Evolutionary conservation across 192 early-diverging fungal species (phyloP).

Genomic region (Coemansia sp.): DNA sequence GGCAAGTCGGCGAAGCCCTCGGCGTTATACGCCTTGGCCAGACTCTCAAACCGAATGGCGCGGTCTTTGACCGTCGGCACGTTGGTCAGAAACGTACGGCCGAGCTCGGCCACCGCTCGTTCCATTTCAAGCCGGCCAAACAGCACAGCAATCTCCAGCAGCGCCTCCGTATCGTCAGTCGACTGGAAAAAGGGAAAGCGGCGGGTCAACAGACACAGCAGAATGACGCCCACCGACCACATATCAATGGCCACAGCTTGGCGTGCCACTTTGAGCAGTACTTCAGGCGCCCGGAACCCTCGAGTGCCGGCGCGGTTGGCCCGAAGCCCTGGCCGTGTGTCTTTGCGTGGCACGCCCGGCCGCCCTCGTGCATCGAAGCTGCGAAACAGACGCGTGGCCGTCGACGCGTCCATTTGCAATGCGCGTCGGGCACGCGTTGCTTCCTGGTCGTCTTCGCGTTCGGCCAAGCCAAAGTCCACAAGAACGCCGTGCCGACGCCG

Average conservation of each 20-base stretch:
- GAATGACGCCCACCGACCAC: slow-evolving; percentile 89
- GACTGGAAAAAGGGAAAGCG: slow-evolving; percentile 91
- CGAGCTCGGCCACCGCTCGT: slow-evolving; percentile 60
- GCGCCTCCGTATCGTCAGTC: slow-evolving; percentile 78
- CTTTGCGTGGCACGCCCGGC: slow-evolving; percentile 45
- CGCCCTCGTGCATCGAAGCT: slow-evolving; percentile 42
- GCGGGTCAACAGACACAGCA: slow-evolving; percentile 76
- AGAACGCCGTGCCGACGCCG: slow-evolving; percentile 72
- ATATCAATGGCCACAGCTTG: slow-evolving; percentile 88
- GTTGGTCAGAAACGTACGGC: slow-evolving; percentile 53
- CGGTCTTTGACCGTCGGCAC: slow-evolving; percentile 53
- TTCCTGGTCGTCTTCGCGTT: slow-evolving; percentile 56
- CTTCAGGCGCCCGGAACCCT: slow-evolving; percentile 93
- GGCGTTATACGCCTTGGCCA: slow-evolving; percentile 53
- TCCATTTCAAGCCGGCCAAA: slow-evolving; percentile 79
- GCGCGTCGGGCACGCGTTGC: slow-evolving; percentile 37
- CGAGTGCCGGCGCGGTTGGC: slow-evolving; percentile 90
- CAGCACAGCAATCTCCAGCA: slow-evolving; percentile 79
- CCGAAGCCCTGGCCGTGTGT: slow-evolving; percentile 60
- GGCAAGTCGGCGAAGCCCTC: slow-evolving; percentile 37
- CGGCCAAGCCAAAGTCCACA: slow-evolving; percentile 92
- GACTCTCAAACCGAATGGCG: slow-evolving; percentile 46
- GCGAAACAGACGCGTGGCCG: slow-evolving; percentile 43
- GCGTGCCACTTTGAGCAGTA: slow-evolving; percentile 73
- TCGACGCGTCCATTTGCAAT: slow-evolving; percentile 49